Conservation (phyloP, 441 rosid genomes). For the Erodium moschatum region DNA sequence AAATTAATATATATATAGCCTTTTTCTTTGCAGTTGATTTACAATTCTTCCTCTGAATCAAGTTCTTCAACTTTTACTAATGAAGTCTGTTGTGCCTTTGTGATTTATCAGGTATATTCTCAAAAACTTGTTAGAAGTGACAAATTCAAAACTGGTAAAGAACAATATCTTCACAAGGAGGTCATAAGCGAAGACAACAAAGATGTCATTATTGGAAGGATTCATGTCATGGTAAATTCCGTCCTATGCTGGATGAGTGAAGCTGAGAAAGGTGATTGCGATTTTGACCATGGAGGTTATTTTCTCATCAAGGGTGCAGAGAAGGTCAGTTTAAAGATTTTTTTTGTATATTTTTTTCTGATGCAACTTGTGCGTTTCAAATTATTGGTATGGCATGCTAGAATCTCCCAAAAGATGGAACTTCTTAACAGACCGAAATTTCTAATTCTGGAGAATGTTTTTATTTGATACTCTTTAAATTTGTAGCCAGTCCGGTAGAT, state of each 20-base stretch:
- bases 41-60: background rate
- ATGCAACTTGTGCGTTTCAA: background rate
- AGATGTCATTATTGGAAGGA: constrained; percentile 56
- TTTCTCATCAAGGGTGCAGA: constrained; percentile 87
- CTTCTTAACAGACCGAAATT: background rate
- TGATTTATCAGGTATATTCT: constrained; percentile 44
- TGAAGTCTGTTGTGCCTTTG: constrained; percentile 10
- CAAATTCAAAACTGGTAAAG: constrained; percentile 81
- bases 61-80: background rate
- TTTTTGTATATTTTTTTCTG: background rate
- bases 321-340: constrained; percentile 38
- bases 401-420: background rate
- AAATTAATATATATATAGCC: background rate
- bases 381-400: background rate
- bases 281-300: constrained; percentile 83
- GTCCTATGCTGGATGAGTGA: constrained; percentile 67
- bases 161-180: constrained; percentile 37
- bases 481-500: no score
- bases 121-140: constrained; percentile 42
- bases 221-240: constrained; percentile 90
- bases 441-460: background rate
- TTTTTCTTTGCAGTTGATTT: no score
- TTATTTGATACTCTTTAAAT: background rate
- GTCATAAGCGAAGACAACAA: constrained; percentile 29
- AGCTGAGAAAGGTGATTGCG: constrained; percentile 60